Evolutionary conservation across 108 stramenopile species (phyloP).

Genomic region (Bacterosira constricta): DNA sequence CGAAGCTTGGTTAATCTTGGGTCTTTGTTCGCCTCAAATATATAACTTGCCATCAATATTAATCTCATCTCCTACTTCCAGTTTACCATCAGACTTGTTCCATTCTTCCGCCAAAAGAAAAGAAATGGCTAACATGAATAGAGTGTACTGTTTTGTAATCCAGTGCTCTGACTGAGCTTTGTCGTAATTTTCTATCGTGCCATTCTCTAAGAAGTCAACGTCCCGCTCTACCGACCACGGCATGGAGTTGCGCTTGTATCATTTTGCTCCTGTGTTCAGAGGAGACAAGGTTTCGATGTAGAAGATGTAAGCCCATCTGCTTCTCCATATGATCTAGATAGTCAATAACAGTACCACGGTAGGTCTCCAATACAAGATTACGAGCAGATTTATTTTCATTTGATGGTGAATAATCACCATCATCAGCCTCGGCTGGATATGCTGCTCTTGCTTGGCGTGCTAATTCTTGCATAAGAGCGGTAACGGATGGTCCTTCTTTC

Average conservation of each 20-base stretch:
- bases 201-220: constrained; percentile 12
- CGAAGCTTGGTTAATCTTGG: background rate
- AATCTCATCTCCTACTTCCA: background rate
- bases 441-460: constrained; percentile 1
- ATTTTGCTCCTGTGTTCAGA: background rate
- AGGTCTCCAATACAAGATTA: background rate
- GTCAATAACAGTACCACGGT: background rate
- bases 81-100: background rate
- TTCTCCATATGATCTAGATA: constrained; percentile 1
- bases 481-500: background rate
- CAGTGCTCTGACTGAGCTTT: constrained; percentile 6
- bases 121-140: background rate
- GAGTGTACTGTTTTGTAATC: background rate
- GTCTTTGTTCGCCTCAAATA: background rate
- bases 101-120: background rate
- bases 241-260: background rate
- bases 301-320: background rate
- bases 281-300: constrained; percentile 3
- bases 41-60: background rate
- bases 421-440: background rate
- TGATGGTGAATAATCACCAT: background rate
- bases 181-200: constrained; percentile 1
- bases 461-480: background rate
- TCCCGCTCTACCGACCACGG: background rate
- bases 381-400: background rate